phyloP scores from a whole-genome alignment of 176 grass and related monocot genomes.

The Aegilops bicornis region DNA sequence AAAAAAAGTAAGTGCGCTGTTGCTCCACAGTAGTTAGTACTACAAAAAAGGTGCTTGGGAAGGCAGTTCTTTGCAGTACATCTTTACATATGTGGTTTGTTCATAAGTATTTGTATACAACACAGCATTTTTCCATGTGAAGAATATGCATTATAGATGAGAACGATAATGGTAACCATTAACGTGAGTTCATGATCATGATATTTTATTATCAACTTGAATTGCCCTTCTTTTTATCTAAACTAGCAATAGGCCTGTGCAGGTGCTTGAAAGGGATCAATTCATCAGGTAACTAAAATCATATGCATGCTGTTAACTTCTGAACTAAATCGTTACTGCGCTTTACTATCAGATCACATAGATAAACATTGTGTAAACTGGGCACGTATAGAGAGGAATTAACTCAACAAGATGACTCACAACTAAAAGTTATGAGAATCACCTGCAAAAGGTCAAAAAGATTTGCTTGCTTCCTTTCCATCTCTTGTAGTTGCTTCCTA shows the following conservation, averaged over 20 bases:
- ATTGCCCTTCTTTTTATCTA: not conserved
- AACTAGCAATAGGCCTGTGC: not conserved
- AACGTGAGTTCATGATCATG: not conserved
- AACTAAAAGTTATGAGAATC: slow-evolving; percentile 13
- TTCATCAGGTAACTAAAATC: not conserved
- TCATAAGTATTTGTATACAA: slow-evolving; percentile 6
- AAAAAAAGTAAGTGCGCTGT: not conserved
- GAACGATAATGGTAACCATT: not conserved
- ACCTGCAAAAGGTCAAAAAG: slow-evolving; percentile 84
- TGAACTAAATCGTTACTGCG: not conserved
- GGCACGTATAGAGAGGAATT: not conserved
- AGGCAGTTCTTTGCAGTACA: slow-evolving; percentile 12
- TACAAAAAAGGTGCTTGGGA: not conserved
- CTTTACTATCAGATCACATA: not conserved
- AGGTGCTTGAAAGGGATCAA: not conserved
- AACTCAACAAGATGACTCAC: slow-evolving; percentile 8
- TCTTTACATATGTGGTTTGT: not conserved
- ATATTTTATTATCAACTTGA: not conserved
- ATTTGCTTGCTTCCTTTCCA: slow-evolving; percentile 78
- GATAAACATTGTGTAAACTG: not conserved
- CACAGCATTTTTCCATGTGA: not conserved
- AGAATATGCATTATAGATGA: not conserved
- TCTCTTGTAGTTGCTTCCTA: slow-evolving; percentile 82
- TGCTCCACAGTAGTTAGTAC: not conserved
- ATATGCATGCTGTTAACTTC: not conserved